Conservation (phyloP, 768 basidiomycete species). For the Xerocomus potaroensis region DNA sequence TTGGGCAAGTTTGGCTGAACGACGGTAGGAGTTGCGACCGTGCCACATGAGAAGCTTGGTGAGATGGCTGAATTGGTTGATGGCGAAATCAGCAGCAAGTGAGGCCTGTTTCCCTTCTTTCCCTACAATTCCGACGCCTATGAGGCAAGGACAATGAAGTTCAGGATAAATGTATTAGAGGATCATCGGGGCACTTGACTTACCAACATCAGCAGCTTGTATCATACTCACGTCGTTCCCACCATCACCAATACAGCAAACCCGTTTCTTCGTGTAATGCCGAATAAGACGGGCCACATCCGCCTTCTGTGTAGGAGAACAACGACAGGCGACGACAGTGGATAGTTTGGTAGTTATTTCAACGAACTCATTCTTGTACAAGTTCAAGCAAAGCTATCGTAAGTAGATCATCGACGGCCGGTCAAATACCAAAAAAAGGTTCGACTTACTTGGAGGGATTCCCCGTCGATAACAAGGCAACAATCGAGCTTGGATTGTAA, state of each 20-base stretch:
- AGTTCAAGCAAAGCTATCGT: conserved; percentile 76
- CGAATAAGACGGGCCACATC: conserved; percentile 95
- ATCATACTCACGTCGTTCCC: conserved; percentile 99
- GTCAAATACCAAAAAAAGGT: not conserved
- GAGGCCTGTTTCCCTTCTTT: conserved; percentile 99
- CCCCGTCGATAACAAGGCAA: conserved; percentile 97
- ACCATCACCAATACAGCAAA: conserved; percentile 98
- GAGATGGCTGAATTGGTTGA: conserved; percentile 93
- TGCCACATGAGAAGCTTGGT: conserved; percentile 98
- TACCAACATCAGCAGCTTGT: conserved; percentile 96
- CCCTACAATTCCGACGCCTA: conserved; percentile 95
- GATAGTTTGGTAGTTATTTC: conserved; percentile 95
- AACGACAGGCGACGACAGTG: conserved; percentile 95
- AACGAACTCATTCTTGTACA: conserved; percentile 93
- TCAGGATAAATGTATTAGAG: not conserved
- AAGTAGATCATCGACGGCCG: not conserved
- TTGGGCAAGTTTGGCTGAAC: conserved; percentile 95
- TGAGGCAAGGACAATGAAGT: too few relatives aligned
- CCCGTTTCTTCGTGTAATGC: conserved; percentile 84
- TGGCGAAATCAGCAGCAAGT: conserved; percentile 97
- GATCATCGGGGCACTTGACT: conserved; percentile 30
- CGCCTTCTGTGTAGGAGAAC: conserved; percentile 98
- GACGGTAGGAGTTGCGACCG: conserved; percentile 96
- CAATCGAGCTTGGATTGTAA: conserved; percentile 93
- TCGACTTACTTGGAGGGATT: conserved; percentile 76